Conservation (phyloP, 352 stramenopile species). For the Globisporangium apiculatum region DNA sequence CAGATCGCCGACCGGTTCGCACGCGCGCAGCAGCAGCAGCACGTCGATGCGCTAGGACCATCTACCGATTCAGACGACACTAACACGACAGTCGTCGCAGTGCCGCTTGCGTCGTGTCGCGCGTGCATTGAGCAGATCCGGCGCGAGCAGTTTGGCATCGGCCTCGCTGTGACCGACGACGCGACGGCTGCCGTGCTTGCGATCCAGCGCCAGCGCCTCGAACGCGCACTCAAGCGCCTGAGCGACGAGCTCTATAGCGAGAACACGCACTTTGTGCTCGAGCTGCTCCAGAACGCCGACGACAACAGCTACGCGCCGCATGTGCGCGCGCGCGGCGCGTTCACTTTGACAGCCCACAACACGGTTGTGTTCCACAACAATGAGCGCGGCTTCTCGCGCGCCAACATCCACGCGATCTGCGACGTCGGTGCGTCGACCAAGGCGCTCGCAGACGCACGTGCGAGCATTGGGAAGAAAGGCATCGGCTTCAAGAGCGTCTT, state of each 20-base stretch:
- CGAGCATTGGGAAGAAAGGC: conserved; percentile 86
- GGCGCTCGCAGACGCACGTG: conserved; percentile 17
- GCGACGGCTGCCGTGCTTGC: conserved; percentile 46
- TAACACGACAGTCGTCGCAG: not conserved
- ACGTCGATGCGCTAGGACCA: not conserved
- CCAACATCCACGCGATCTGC: conserved; percentile 81
- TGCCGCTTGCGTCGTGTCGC: conserved; percentile 19
- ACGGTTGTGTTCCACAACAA: conserved; percentile 84
- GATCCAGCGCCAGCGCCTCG: conserved; percentile 73
- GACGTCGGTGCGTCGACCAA: conserved; percentile 86
- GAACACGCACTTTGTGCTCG: conserved; percentile 85
- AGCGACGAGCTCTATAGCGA: conserved; percentile 85
- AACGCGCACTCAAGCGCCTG: conserved; percentile 77
- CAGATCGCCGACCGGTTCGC: conserved; percentile 10
- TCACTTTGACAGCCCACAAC: conserved; percentile 38
- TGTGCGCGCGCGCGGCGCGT: conserved; percentile 46
- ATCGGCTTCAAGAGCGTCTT: conserved; percentile 92
- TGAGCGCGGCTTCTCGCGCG: conserved; percentile 63
- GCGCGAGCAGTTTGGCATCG: conserved; percentile 74
- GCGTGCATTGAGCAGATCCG: conserved; percentile 58
- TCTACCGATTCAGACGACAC: not conserved
- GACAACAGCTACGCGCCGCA: conserved; percentile 59
- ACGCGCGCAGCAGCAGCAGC: conserved; percentile 1
- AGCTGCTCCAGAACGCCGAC: conserved; percentile 86
- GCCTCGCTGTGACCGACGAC: conserved; percentile 50